Conservation (phyloP, 164 flowering plant genomes). For the Annona squamosa region DNA sequence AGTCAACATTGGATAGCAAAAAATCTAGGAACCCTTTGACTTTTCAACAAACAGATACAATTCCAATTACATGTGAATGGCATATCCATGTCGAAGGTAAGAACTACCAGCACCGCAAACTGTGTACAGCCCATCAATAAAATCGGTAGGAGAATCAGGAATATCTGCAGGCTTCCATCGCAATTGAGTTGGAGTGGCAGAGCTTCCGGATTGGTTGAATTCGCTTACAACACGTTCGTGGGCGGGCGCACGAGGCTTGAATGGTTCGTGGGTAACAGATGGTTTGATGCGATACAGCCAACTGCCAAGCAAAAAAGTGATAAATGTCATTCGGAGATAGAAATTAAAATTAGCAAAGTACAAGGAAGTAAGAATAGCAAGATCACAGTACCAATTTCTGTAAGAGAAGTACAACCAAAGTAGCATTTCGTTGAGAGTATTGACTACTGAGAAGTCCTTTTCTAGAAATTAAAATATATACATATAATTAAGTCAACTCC, state of each 20-base stretch:
- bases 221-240: conserved; percentile 66
- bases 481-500: too few species aligned
- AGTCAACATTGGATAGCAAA: background rate
- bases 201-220: conserved; percentile 53
- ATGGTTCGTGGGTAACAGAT: conserved; percentile 92
- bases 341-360: too few species aligned
- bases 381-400: too few species aligned
- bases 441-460: too few species aligned
- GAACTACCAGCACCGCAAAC: conserved; percentile 92
- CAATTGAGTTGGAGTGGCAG: conserved; percentile 70
- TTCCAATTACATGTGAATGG: conserved; percentile 83
- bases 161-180: conserved; percentile 81
- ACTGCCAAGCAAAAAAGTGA: conserved; percentile 28
- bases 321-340: background rate
- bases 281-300: conserved; percentile 93
- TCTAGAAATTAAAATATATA: too few species aligned
- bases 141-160: conserved; percentile 70
- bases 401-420: too few species aligned
- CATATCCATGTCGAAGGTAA: conserved; percentile 83
- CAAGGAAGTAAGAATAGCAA: too few species aligned
- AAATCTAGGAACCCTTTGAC: background rate
- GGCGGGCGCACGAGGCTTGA: conserved; percentile 48
- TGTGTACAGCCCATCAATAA: conserved; percentile 74
- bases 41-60: background rate
- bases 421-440: too few species aligned